A percentile compares a stretch with the other conserved stretches of the same genome.
Evolutionary conservation across 192 early-diverging fungal species (phyloP).

Genomic region (Allomyces arbusculus): DNA sequence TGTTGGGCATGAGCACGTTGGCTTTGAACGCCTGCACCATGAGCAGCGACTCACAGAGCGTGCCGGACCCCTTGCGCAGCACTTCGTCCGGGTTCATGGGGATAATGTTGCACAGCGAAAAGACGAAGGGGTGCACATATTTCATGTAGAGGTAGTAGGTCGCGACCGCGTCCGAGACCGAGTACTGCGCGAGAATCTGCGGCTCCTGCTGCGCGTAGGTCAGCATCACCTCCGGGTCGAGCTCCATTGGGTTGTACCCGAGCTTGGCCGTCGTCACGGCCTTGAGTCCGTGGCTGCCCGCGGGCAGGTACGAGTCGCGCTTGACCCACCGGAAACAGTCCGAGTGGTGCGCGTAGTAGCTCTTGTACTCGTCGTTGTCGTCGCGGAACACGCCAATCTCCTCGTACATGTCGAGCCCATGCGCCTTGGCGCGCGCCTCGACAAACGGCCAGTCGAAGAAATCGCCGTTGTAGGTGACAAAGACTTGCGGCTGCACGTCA

Average conservation of each 20-base stretch:
- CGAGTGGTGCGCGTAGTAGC: constrained; percentile 74
- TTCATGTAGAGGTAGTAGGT: constrained; percentile 99
- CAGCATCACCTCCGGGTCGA: constrained; percentile 93
- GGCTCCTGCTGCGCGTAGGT: constrained; percentile 70
- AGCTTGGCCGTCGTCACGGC: constrained; percentile 89
- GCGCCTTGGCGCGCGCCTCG: constrained; percentile 52
- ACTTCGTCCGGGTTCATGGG: constrained; percentile 95
- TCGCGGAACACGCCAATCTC: constrained; percentile 77
- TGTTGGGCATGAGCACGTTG: constrained; percentile 90
- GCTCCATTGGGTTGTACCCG: constrained; percentile 92
- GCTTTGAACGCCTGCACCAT: constrained; percentile 89
- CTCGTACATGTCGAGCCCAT: constrained; percentile 70
- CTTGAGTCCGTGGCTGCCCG: constrained; percentile 91
- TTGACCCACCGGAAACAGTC: constrained; percentile 97
- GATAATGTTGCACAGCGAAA: constrained; percentile 98
- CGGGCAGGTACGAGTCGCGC: constrained; percentile 90
- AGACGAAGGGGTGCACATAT: constrained; percentile 96
- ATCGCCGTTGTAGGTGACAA: constrained; percentile 98
- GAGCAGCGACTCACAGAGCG: constrained; percentile 82
- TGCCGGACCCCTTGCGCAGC: constrained; percentile 83
- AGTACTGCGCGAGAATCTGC: constrained; percentile 87
- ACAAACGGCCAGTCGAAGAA: constrained; percentile 98
- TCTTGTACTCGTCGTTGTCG: constrained; percentile 66
- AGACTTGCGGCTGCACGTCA: constrained; percentile 57
- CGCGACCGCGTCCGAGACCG: constrained; percentile 97